These are phyloP conservation scores for Neckera pumila DNA, from an alignment of 225 moss, liverwort and hornwort genomes.

Conservation along the genomic window DNA sequence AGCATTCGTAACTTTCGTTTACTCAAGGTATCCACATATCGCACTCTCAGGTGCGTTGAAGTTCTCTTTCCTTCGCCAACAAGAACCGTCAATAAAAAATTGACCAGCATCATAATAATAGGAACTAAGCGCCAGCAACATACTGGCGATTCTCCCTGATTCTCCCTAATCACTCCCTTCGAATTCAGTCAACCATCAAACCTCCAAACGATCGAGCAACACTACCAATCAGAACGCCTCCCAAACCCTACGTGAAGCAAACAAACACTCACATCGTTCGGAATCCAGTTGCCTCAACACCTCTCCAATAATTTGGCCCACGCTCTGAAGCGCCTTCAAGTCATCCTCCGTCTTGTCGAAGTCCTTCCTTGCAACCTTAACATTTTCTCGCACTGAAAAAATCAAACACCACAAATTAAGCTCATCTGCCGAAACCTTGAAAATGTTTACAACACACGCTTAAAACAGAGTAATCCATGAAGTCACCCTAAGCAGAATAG, in stretches of 20 bases:
- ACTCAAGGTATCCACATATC: not conserved
- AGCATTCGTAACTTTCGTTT: not conserved
- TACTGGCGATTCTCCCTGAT: not conserved
- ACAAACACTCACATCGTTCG: conserved; percentile 63
- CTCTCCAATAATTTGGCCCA: conserved; percentile 94
- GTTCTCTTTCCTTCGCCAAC: not conserved
- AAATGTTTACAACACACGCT: not conserved
- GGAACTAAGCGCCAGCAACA: not conserved
- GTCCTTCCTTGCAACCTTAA: conserved; percentile 73
- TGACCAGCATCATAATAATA: no score
- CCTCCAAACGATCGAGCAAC: not conserved
- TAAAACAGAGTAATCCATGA: not conserved
- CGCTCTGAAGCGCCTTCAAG: conserved; percentile 93
- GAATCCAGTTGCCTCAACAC: conserved; percentile 96
- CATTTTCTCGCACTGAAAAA: conserved; percentile 70
- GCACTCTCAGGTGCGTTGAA: not conserved
- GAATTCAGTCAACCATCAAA: not conserved
- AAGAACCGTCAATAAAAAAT: not conserved
- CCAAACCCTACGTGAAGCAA: not conserved
- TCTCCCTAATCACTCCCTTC: not conserved
- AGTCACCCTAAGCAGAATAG: not conserved
- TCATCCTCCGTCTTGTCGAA: conserved; percentile 98
- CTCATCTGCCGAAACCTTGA: not conserved
- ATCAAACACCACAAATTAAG: not conserved
- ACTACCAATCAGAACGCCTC: not conserved